Percentiles rank a stretch among this genome's conserved stretches.
These are phyloP conservation scores for Barbarea vulgaris DNA, from an alignment of 345 rosid species.

Conservation along the genomic window DNA sequence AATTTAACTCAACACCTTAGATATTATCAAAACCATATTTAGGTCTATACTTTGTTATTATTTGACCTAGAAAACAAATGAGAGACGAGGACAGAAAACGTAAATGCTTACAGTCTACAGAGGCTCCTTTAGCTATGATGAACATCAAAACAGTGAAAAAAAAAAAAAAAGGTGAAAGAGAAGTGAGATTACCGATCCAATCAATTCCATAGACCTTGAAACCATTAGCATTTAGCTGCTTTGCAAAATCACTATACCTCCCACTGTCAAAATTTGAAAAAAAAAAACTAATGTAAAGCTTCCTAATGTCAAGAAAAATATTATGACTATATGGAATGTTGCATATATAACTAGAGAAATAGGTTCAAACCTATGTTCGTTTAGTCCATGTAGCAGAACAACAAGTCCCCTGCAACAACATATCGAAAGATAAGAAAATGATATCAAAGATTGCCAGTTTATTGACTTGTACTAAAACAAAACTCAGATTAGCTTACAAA, in stretches of 20 bases:
- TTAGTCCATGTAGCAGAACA: conserved; percentile 82
- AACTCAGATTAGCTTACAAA: neutral
- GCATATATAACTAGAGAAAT: neutral
- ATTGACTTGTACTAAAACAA: neutral
- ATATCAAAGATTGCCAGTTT: neutral
- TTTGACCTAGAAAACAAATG: neutral
- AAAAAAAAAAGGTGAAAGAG: neutral
- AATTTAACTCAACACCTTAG: neutral
- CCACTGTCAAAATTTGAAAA: conserved; percentile 50
- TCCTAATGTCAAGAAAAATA: neutral
- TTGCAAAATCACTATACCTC: conserved; percentile 82
- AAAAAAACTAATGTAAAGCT: conserved; percentile 1
- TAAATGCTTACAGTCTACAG: neutral
- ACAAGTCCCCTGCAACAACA: conserved; percentile 72
- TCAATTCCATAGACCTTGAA: conserved; percentile 94
- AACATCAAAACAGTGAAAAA: neutral
- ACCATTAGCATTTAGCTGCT: conserved; percentile 74
- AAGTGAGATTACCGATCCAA: conserved; percentile 76
- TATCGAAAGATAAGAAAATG: neutral
- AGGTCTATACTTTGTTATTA: neutral
- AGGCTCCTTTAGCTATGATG: neutral
- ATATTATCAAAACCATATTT: neutral
- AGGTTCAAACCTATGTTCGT: conserved; percentile 81
- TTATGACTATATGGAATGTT: neutral
- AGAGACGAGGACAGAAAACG: neutral